Percentiles rank a stretch among this genome's conserved stretches.
phyloP scores from a whole-genome alignment of 2,329 filamentous ascomycete species.

The Aureobasidium sp. region DNA sequence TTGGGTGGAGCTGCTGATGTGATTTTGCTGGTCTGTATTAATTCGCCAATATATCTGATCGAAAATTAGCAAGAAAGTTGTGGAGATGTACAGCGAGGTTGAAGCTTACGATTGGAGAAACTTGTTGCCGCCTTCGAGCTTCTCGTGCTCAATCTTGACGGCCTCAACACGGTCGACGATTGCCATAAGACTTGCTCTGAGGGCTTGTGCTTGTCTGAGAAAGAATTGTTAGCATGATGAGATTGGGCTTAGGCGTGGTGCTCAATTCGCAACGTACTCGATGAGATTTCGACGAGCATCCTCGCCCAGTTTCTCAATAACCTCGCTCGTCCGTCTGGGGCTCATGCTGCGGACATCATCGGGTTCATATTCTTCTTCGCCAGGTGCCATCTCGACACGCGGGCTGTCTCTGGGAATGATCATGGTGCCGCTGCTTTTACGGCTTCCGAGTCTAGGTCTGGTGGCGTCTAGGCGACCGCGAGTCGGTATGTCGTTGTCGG shows the following conservation, averaged over 20 bases:
- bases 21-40: conserved; percentile 70
- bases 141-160: conserved; percentile 90
- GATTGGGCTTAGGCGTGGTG: not conserved
- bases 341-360: conserved; percentile 94
- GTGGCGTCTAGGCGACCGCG: not conserved
- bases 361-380: conserved; percentile 68
- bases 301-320: conserved; percentile 78
- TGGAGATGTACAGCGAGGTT: not conserved
- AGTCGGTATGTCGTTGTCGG: conserved; percentile 4
- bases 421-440: conserved; percentile 73
- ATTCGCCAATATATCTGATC: conserved; percentile 83
- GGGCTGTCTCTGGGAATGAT: conserved; percentile 68
- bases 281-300: conserved; percentile 64
- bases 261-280: conserved; percentile 44
- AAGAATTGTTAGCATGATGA: not conserved
- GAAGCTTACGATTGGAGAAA: conserved; percentile 65
- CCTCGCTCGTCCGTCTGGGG: conserved; percentile 80
- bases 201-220: conserved; percentile 71
- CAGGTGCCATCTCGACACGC: conserved; percentile 56
- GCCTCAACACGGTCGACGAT: conserved; percentile 92
- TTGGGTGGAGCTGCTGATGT: conserved; percentile 47
- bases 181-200: conserved; percentile 83
- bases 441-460: conserved; percentile 57
- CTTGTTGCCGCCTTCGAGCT: conserved; percentile 93
- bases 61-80: not conserved